Percentiles rank a stretch among this genome's conserved stretches.
Evolutionary conservation across 148 eudicot species (phyloP).

Genomic region (Rhododendron kiyosumense): DNA sequence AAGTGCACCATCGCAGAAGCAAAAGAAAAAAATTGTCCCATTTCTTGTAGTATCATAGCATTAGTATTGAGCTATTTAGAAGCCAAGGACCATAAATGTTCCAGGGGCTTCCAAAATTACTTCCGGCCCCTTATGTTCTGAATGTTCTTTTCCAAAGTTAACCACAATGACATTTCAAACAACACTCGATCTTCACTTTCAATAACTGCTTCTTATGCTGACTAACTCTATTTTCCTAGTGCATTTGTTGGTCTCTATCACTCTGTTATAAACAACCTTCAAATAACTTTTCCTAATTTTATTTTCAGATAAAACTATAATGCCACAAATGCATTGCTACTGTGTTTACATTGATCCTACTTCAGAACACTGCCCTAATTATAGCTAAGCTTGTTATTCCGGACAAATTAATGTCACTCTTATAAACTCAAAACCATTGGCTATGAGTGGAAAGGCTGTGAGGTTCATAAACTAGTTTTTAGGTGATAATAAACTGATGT

Average conservation of each 20-base stretch:
- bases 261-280: not conserved
- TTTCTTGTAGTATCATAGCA: not conserved
- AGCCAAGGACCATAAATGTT: not conserved
- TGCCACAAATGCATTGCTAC: not conserved
- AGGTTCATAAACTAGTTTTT: not conserved
- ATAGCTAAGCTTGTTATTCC: not conserved
- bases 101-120: not conserved
- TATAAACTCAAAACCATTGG: not conserved
- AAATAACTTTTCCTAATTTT: not conserved
- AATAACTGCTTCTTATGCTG: not conserved
- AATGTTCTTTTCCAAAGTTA: not conserved
- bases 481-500: not conserved
- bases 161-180: not conserved
- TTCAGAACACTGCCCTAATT: not conserved
- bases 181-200: not conserved
- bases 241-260: not conserved
- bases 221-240: not conserved
- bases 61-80: not conserved
- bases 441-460: not conserved
- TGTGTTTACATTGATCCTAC: not conserved
- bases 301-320: not conserved
- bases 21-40: not conserved
- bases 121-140: not conserved
- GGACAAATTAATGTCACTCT: not conserved
- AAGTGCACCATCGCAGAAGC: not conserved